phyloP scores from a whole-genome alignment of 2,329 filamentous ascomycete species.

The Aspergillus fumigatus region DNA sequence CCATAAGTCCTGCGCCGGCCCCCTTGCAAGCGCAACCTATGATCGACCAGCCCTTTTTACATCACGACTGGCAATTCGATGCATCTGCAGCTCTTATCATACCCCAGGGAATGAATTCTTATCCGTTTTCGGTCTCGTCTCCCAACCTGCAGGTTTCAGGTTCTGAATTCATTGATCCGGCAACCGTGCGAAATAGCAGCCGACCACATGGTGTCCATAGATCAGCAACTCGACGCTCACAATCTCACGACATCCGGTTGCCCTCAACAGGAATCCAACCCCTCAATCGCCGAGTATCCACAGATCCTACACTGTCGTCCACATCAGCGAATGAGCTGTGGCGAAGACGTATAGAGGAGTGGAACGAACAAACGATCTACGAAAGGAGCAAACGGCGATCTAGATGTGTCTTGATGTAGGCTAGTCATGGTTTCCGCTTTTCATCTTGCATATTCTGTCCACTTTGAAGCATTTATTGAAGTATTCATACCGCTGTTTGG shows the following conservation, averaged over 20 bases:
- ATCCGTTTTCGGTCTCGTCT: conserved; percentile 30
- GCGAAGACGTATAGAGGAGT: conserved; percentile 36
- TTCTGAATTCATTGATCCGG: conserved; percentile 16
- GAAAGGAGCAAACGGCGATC: conserved; percentile 31
- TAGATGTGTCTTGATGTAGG: conserved; percentile 38
- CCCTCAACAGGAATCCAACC: conserved; percentile 7
- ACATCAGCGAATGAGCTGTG: conserved; percentile 31
- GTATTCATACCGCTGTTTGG: background rate
- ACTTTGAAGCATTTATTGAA: background rate
- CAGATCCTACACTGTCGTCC: conserved; percentile 28
- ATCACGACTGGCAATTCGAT: background rate
- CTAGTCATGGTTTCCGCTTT: background rate
- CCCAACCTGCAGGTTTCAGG: conserved; percentile 27
- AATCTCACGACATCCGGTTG: conserved; percentile 15
- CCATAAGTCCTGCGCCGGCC: background rate
- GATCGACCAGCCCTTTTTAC: background rate
- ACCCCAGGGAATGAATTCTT: conserved; percentile 15
- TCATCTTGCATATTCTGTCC: background rate
- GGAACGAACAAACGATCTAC: conserved; percentile 36
- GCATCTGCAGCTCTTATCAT: conserved; percentile 1
- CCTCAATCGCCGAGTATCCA: conserved; percentile 27
- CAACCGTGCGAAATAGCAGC: conserved; percentile 9
- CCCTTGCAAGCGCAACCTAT: background rate
- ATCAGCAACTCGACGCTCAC: conserved; percentile 12
- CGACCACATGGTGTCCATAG: conserved; percentile 3